Conservation (phyloP, 768 basidiomycete species). For the Cystobasidium tubakii region DNA sequence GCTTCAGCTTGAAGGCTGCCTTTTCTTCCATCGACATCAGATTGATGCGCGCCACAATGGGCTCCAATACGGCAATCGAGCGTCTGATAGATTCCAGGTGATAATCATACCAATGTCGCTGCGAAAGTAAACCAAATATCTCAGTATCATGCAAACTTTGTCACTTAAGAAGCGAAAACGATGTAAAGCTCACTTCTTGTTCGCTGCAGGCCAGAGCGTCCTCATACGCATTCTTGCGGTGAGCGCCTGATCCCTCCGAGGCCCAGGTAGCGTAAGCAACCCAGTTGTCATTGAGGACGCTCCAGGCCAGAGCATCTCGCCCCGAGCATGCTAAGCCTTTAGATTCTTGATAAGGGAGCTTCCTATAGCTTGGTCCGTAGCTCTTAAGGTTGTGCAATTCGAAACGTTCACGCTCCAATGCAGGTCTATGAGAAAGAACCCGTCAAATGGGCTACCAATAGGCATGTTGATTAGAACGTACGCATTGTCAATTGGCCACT, state of each 20-base stretch:
- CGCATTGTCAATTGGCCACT: constrained; percentile 60
- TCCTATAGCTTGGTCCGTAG: constrained; percentile 89
- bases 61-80: constrained; percentile 84
- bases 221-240: constrained; percentile 95
- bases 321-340: constrained; percentile 84
- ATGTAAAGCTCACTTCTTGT: constrained; percentile 58
- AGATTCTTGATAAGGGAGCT: constrained; percentile 72
- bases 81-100: constrained; percentile 81
- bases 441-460: too few species aligned
- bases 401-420: constrained; percentile 65
- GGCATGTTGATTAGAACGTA: constrained; percentile 14
- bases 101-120: constrained; percentile 92
- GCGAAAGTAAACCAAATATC: background rate
- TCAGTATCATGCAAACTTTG: background rate
- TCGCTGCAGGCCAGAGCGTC: constrained; percentile 93
- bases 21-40: constrained; percentile 83
- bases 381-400: constrained; percentile 50
- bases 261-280: constrained; percentile 98
- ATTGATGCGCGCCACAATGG: constrained; percentile 72
- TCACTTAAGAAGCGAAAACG: background rate
- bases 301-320: constrained; percentile 85
- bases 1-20: constrained; percentile 66
- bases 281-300: constrained; percentile 95
- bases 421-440: constrained; percentile 55
- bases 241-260: constrained; percentile 74